Conservation (phyloP, 2,329 filamentous ascomycete genomes). For the Dothistroma pini region DNA sequence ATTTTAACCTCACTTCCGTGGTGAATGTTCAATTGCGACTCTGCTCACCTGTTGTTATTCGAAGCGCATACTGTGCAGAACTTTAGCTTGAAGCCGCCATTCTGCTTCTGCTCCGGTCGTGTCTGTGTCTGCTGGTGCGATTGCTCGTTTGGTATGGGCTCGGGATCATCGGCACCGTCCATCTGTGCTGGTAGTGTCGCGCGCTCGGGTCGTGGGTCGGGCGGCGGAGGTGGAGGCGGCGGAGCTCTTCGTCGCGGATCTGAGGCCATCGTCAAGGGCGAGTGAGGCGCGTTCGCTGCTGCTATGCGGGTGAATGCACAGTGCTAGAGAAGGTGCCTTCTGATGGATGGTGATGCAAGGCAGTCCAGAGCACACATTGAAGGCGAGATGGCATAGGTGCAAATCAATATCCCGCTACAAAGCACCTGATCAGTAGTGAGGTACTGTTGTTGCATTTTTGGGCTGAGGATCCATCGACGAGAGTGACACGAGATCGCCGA, state of each 20-base stretch:
- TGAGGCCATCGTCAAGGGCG: constrained; percentile 42
- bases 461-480: too few species aligned
- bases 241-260: constrained; percentile 34
- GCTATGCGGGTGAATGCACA: background rate
- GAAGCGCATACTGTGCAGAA: constrained; percentile 99
- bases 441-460: too few species aligned
- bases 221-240: constrained; percentile 47
- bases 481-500: background rate
- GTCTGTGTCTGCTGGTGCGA: constrained; percentile 21
- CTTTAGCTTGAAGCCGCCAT: constrained; percentile 75
- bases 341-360: too few species aligned
- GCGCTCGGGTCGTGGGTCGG: constrained; percentile 36
- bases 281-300: background rate
- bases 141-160: background rate
- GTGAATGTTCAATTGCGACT: constrained; percentile 2
- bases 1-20: constrained; percentile 6
- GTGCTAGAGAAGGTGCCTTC: background rate
- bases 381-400: too few species aligned
- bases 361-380: too few species aligned
- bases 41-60: constrained; percentile 83
- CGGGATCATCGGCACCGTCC: constrained; percentile 18
- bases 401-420: too few species aligned
- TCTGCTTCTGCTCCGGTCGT: constrained; percentile 38
- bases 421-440: too few species aligned
- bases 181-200: constrained; percentile 19